A percentile compares a stretch with the other conserved stretches of the same genome.
These are phyloP conservation scores for Barbarea vulgaris DNA, from an alignment of 345 rosid species.

Conservation along the genomic window DNA sequence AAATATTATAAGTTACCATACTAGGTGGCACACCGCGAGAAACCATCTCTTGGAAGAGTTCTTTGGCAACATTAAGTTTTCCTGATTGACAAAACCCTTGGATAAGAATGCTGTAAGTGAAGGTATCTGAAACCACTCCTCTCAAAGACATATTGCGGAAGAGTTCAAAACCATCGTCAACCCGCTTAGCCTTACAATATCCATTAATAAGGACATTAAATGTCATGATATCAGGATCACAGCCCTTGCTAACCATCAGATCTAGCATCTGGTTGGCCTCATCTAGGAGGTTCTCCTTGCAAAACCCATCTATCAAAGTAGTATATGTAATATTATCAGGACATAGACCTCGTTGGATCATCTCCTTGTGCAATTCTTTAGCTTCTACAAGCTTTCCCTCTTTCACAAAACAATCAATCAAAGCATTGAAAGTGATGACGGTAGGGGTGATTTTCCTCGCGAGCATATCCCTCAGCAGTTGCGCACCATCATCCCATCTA, in stretches of 20 bases:
- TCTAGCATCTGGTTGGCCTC: background rate
- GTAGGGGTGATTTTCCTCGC: too few species aligned
- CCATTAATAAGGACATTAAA: background rate
- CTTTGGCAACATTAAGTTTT: constrained; percentile 27
- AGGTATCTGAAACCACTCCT: background rate
- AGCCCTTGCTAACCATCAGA: background rate
- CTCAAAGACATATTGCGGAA: background rate
- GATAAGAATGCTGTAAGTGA: constrained; percentile 10
- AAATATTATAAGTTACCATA: constrained; percentile 7
- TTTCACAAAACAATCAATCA: constrained; percentile 14
- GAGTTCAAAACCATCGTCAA: background rate
- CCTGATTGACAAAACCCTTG: too few species aligned
- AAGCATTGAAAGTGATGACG: too few species aligned
- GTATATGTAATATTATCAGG: constrained; percentile 26
- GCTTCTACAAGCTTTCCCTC: constrained; percentile 31
- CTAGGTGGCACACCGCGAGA: background rate
- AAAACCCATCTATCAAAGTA: constrained; percentile 39
- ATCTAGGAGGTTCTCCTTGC: background rate
- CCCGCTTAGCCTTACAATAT: background rate
- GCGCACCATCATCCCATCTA: constrained; percentile 20
- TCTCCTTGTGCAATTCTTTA: background rate
- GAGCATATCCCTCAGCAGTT: background rate
- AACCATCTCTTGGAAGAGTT: constrained; percentile 37
- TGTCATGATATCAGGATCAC: too few species aligned
- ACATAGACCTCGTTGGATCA: constrained; percentile 10